Base-by-base conservation (phyloP, 1,284 basidiomycete species). In the Irpex lacteus region DNA sequence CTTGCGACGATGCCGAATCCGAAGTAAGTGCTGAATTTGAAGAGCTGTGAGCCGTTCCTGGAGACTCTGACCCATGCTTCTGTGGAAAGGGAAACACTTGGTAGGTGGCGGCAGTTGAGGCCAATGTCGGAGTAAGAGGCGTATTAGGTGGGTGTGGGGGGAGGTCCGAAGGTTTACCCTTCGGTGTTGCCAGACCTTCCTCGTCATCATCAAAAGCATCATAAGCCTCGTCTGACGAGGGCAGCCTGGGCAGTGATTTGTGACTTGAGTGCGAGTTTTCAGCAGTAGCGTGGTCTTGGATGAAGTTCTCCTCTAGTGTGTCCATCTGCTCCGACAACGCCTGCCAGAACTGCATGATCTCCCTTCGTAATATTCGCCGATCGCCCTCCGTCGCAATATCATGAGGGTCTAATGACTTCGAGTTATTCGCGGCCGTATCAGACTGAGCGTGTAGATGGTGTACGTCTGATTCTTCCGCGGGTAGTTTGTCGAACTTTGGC, bases 261-360 rank as follows among this genome's bases (percentile, higher is more conserved):
- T 72, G 73, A 62, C 26, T 26, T 26, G 3, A 26, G 26, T 72
- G 72, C 0, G 70, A 66, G 15, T 53, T 50, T 19, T 65, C 67
- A 13, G 26, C 26, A 26, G 26, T 26, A 26, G 65, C 63, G 40
- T 75, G 74, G 26, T 81, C 70, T 4, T 63, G 69, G 6, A 71
- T 61, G 54, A 84, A 75, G 54, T 77, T 72, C 4, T 74, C 74
- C 68, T 87, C 84, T 65, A 91, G 74, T 67, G 80, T 78, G 68
- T 88, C 85, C 66, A 91, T 77, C 71, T 86, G 81, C 62, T 85
- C 84, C 0, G 83, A 78, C 13, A 90, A 73, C 13, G 81, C 80
- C 69, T 86, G 83, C 88, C 88, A 91, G 85, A 87, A 90, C 38
- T 68, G 70, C 70, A 79, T 82, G 62, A 91, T 90, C 72, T 91